A percentile compares a stretch with the other conserved stretches of the same genome.
phyloP scores from a whole-genome alignment of 805 yeast species.

The Ogataea angusta region DNA sequence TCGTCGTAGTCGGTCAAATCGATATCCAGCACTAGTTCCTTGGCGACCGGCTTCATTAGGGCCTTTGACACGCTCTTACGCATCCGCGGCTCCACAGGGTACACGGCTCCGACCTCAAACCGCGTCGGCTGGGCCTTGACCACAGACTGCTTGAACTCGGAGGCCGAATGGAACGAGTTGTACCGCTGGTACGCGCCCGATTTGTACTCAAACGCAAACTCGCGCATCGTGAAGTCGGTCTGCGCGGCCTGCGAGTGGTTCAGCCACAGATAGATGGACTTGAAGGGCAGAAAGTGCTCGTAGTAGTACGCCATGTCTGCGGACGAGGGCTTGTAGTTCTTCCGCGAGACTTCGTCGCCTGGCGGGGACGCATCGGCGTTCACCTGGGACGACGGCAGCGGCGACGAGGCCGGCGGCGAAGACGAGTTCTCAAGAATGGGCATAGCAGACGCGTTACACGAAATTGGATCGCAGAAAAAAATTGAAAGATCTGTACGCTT shows the following conservation, averaged over 20 bases:
- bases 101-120: slow-evolving; percentile 93
- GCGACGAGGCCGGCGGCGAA: slow-evolving; percentile 12
- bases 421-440: slow-evolving; percentile 10
- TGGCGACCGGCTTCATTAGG: slow-evolving; percentile 74
- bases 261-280: slow-evolving; percentile 81
- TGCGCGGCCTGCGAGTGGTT: slow-evolving; percentile 78
- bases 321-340: slow-evolving; percentile 35
- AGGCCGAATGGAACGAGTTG: slow-evolving; percentile 63
- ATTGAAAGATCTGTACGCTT: background rate
- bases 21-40: slow-evolving; percentile 93
- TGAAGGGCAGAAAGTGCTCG: slow-evolving; percentile 69
- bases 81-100: slow-evolving; percentile 82
- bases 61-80: slow-evolving; percentile 72
- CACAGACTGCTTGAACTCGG: slow-evolving; percentile 78
- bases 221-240: slow-evolving; percentile 80
- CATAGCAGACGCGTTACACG: slow-evolving; percentile 11
- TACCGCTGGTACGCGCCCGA: slow-evolving; percentile 90
- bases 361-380: slow-evolving; percentile 16
- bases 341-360: background rate
- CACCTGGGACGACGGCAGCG: slow-evolving; percentile 25
- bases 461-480: background rate
- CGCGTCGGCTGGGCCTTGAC: slow-evolving; percentile 76
- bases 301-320: slow-evolving; percentile 75
- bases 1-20: slow-evolving; percentile 97
- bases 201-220: slow-evolving; percentile 86